Base-by-base conservation (phyloP, 1,284 basidiomycete species). In the Anthracocystis walkeri region DNA sequence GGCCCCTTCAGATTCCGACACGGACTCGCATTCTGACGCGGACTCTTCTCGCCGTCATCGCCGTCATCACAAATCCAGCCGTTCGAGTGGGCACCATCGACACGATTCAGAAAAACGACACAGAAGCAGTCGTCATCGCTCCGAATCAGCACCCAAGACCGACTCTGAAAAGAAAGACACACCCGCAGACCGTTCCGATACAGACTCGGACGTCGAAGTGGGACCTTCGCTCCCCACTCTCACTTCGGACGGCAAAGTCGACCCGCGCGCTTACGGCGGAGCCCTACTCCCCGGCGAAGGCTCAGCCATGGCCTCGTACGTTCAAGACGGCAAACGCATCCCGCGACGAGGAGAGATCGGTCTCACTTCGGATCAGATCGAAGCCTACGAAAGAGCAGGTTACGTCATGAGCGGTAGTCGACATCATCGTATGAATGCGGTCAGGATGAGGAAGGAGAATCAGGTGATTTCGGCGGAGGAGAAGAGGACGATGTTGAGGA, bases 271-370 rank as follows among this genome's bases (percentile, higher is more conserved):
- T 4, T 89, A 94, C 84, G 93, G 94, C 68, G 90, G 93, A 55
- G 91, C 92, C 6, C 89, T 99, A 44, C 89, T 95, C 8, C 92
- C 93, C 1, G 97, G 96, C 61, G 96, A 99, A 88, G 96, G 95
- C 52, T 91, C 91, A 65, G 96, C 96, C 29, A 98, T 99, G 95
- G 94, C 95, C 4, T 92, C 93, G 33, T 99, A 92, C 88, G 89
- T 97, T 52, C 89, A 93, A 84, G 92, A 95, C 21, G 95, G 93
- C 61, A 86, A 91, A 58, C 94, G 96, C 82, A 99, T 99, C 81
- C 96, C 96, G 4, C 93, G 96, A 65, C 93, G 97, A 88, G 97
- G 96, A 87, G 96, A 99, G 87, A 98, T 99, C 80, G 97, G 96
- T 52, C 87, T 99, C 67, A 91, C 92, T 16, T 90, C 92, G 8